These are phyloP conservation scores for Phoma sp. DNA, from an alignment of 2,329 filamentous ascomycete genomes.

Conservation along the genomic window DNA sequence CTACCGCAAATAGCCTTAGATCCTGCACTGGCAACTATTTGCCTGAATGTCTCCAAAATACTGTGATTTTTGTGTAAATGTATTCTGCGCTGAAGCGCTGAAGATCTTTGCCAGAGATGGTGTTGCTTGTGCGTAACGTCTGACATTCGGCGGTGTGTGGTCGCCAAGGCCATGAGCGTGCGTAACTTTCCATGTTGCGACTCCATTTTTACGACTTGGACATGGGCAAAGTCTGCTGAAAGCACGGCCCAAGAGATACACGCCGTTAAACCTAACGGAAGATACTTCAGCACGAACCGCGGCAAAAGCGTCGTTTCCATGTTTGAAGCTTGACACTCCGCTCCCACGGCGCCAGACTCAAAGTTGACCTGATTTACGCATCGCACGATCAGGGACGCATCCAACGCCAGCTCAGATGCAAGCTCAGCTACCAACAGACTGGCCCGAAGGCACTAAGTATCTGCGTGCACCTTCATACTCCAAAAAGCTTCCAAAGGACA, in stretches of 20 bases:
- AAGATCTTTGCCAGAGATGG: no score
- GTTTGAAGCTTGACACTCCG: no score
- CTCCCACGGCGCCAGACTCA: no score
- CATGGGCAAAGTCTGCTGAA: neutral
- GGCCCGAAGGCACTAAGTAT: conserved; percentile 37
- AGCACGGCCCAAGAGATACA: no score
- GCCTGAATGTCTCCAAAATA: no score
- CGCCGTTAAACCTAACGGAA: no score
- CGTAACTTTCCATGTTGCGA: neutral
- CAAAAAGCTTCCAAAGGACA: conserved; percentile 34
- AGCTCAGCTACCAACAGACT: conserved; percentile 35
- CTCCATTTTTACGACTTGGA: neutral
- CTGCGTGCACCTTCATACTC: conserved; percentile 40
- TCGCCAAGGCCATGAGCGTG: conserved; percentile 1
- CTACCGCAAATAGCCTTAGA: neutral
- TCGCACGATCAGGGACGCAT: neutral
- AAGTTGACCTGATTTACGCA: no score
- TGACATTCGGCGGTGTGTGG: neutral
- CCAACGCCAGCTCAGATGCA: conserved; percentile 2
- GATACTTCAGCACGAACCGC: no score
- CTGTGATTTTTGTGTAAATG: neutral
- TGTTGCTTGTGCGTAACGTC: no score
- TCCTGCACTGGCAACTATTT: neutral
- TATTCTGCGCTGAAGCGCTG: neutral
- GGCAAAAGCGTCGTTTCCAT: no score